Evolutionary conservation across 2,329 filamentous ascomycete species (phyloP).

Genomic region (Orbilia blumenaviensis): DNA sequence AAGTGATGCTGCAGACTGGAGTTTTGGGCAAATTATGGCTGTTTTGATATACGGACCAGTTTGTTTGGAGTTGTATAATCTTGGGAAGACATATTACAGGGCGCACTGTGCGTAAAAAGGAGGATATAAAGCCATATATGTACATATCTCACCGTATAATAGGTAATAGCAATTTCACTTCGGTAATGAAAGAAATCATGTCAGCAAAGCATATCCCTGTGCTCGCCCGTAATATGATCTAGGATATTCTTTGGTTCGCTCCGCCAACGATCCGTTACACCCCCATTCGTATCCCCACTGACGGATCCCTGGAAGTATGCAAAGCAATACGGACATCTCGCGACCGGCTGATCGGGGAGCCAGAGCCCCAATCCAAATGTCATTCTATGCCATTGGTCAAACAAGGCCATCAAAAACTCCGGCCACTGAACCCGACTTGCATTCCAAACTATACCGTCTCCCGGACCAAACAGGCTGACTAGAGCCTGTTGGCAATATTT

Average conservation of each 20-base stretch:
- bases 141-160: background rate
- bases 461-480: background rate
- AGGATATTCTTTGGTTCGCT: background rate
- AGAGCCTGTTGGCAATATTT: slow-evolving; percentile 13
- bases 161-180: background rate
- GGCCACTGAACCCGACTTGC: background rate
- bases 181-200: background rate
- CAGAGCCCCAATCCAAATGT: slow-evolving; percentile 5
- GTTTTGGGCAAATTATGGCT: slow-evolving; percentile 31
- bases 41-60: slow-evolving; percentile 30
- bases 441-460: slow-evolving; percentile 1
- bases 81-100: slow-evolving; percentile 5
- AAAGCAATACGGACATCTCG: slow-evolving; percentile 18
- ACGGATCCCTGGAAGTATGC: background rate
- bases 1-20: background rate
- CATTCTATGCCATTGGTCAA: background rate
- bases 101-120: background rate
- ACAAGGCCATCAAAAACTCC: slow-evolving; percentile 9
- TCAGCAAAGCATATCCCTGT: background rate
- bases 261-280: background rate
- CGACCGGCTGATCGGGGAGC: background rate
- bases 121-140: background rate
- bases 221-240: slow-evolving; percentile 1
- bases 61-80: slow-evolving; percentile 12
- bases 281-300: background rate